phyloP scores from a whole-genome alignment of 169 alveolate genomes.

The Perkinsus chesapeaki region DNA sequence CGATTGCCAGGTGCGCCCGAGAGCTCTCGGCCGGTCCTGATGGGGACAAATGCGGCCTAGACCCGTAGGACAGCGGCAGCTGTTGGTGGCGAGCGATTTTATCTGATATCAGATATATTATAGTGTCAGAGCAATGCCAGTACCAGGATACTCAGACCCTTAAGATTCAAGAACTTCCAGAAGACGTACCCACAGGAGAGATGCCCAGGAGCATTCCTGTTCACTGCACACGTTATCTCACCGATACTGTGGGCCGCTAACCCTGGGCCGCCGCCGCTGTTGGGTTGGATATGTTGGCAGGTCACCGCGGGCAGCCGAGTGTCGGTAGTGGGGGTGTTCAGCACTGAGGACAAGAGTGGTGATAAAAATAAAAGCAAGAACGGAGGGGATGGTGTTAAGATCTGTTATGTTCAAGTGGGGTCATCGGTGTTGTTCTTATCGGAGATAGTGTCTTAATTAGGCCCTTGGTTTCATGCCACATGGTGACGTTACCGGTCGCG shows the following conservation, averaged over 20 bases:
- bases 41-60: not conserved
- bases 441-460: not conserved
- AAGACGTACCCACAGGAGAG: slow-evolving; percentile 91
- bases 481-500: not conserved
- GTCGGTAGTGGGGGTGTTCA: not conserved
- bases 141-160: slow-evolving; percentile 89
- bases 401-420: not conserved
- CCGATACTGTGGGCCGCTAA: slow-evolving; percentile 7
- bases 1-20: not conserved
- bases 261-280: not conserved
- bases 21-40: not conserved
- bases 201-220: slow-evolving; percentile 66
- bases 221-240: slow-evolving; percentile 29
- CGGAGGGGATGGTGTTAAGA: not conserved
- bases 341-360: not conserved
- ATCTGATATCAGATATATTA: slow-evolving; percentile 54
- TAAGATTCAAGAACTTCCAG: slow-evolving; percentile 98
- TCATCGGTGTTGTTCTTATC: not conserved
- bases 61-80: not conserved
- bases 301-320: not conserved
- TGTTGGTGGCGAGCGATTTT: not conserved
- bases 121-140: slow-evolving; percentile 87
- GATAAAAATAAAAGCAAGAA: not conserved
- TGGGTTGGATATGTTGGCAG: not conserved
- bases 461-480: not conserved